phyloP scores from a whole-genome alignment of 768 basidiomycete species.

The Boletus pseudo-olivaceus region DNA sequence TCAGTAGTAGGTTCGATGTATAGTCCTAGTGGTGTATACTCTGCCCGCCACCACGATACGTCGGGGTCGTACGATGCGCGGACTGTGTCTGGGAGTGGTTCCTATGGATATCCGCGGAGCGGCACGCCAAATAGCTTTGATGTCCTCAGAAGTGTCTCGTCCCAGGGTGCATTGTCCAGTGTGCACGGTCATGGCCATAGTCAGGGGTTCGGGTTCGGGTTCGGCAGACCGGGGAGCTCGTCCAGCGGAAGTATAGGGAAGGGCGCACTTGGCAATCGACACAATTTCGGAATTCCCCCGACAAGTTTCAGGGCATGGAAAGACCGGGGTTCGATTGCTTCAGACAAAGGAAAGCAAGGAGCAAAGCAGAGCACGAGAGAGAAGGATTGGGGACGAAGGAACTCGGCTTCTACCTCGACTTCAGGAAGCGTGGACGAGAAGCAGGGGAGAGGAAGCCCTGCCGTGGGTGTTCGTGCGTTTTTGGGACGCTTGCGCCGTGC shows the following conservation, averaged over 20 bases:
- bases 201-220: slow-evolving; percentile 18
- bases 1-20: slow-evolving; percentile 22
- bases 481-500: slow-evolving; percentile 24
- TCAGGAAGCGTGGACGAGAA: slow-evolving; percentile 24
- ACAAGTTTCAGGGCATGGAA: slow-evolving; percentile 28
- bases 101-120: slow-evolving; percentile 24
- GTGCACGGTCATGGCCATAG: slow-evolving; percentile 15
- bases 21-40: slow-evolving; percentile 14
- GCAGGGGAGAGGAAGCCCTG: slow-evolving; percentile 22
- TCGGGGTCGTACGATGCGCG: slow-evolving; percentile 19
- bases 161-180: slow-evolving; percentile 29
- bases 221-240: slow-evolving; percentile 13
- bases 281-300: slow-evolving; percentile 24
- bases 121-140: slow-evolving; percentile 26
- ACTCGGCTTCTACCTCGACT: slow-evolving; percentile 12
- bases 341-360: slow-evolving; percentile 17
- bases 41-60: slow-evolving; percentile 10
- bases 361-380: slow-evolving; percentile 12
- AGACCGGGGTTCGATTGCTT: slow-evolving; percentile 14
- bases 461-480: slow-evolving; percentile 24
- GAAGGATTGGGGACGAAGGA: slow-evolving; percentile 16
- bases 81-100: slow-evolving; percentile 23
- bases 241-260: slow-evolving; percentile 20
- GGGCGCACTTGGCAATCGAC: slow-evolving; percentile 6
- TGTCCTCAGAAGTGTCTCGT: slow-evolving; percentile 28